These are phyloP conservation scores for Trichoderma pleuroti DNA, from an alignment of 2,329 filamentous ascomycete species.

Conservation along the genomic window DNA sequence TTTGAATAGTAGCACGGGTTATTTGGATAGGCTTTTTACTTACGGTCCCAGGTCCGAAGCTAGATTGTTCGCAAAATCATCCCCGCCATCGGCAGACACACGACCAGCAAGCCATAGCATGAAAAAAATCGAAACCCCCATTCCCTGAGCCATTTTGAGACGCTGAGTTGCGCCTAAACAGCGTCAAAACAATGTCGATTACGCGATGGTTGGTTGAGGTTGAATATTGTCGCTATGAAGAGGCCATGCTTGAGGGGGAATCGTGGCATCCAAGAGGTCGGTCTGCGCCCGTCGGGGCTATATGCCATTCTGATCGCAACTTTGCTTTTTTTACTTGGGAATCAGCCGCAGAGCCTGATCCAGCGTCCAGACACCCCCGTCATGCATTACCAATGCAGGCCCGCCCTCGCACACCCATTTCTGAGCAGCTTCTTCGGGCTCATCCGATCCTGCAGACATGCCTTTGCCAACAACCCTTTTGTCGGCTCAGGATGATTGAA, in stretches of 20 bases:
- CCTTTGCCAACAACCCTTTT: not conserved
- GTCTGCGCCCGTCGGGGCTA: not conserved
- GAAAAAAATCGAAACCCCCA: not conserved
- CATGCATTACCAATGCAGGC: not conserved
- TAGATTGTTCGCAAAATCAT: conserved; percentile 25
- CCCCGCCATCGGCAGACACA: conserved; percentile 21
- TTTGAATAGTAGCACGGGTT: fast-evolving
- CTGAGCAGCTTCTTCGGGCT: not conserved
- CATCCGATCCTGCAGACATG: not conserved
- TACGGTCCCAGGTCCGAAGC: conserved; percentile 22
- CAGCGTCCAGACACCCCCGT: not conserved
- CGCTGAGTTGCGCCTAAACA: not conserved
- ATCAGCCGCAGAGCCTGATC: not conserved
- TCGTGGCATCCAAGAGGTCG: not conserved
- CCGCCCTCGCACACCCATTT: not conserved
- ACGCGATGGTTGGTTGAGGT: not conserved
- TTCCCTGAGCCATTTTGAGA: not conserved
- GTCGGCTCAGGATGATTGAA: not conserved
- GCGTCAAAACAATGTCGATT: not conserved
- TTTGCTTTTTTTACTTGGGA: not conserved
- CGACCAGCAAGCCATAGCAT: not conserved
- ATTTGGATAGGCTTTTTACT: not conserved
- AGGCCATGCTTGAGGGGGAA: not conserved
- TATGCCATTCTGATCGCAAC: too few species aligned
- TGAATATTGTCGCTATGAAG: not conserved